Evolutionary conservation across 441 rosid species (phyloP).

Genomic region (Corymbia citriodora): DNA sequence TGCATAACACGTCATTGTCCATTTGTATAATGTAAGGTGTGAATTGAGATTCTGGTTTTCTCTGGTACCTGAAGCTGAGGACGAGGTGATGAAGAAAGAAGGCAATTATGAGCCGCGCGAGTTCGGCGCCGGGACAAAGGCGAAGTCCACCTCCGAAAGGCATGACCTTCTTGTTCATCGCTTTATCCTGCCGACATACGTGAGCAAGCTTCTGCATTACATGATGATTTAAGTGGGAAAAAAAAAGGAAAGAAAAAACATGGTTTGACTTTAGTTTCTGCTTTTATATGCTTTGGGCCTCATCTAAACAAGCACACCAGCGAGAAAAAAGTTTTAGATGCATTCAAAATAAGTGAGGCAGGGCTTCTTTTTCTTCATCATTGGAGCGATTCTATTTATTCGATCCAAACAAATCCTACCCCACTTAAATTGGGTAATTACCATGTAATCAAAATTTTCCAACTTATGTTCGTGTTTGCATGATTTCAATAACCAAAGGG

Average conservation of each 20-base stretch:
- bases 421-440: not conserved
- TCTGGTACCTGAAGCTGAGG: slow-evolving; percentile 50
- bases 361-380: not conserved
- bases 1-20: not conserved
- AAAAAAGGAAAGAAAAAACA: not conserved
- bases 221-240: slow-evolving; percentile 23
- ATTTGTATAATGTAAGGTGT: not conserved
- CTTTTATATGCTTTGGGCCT: not conserved
- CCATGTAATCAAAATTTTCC: not conserved
- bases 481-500: not conserved
- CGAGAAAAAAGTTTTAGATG: not conserved
- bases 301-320: not conserved
- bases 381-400: not conserved
- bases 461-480: not conserved
- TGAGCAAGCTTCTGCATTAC: not conserved
- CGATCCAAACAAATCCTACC: not conserved
- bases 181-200: slow-evolving; percentile 7
- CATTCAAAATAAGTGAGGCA: not conserved
- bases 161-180: slow-evolving; percentile 42
- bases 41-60: not conserved
- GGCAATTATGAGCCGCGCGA: slow-evolving; percentile 61
- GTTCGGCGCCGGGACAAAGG: slow-evolving; percentile 77
- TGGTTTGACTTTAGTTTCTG: not conserved
- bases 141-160: slow-evolving; percentile 86
- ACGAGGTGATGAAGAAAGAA: slow-evolving; percentile 89